Evolutionary conservation across 2,329 filamentous ascomycete species (phyloP), one percentile per base, ranked within the genome.

Genomic region (Ilyonectria destructans): DNA sequence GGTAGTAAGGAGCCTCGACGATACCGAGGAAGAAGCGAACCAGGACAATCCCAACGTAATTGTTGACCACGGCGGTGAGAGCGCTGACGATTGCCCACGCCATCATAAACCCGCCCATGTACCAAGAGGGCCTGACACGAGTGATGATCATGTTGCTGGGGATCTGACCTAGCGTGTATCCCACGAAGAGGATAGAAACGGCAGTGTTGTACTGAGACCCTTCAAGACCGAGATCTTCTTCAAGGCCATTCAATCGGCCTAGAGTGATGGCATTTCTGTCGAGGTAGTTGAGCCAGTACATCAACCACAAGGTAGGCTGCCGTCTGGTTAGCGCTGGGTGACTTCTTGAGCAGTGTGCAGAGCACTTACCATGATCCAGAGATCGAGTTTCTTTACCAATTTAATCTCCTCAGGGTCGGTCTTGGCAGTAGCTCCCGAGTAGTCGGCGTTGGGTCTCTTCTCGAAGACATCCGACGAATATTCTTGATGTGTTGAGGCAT

Each of bases 181-280:
- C 75, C 10, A 75, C 74, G 56, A 77, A 79, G 15, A 78, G 73
- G 29, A 79, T 75, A 1, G 77, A 78, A 1, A 78, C 74, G 33
- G 75, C 77, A 6, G 75, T 77, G 58, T 77, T 73, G 59, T 77
- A 77, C 60, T 77, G 67, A 46, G 45, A 31, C 12, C 82, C 83
- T 0, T 77, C 76, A 57, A 89, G 77, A 4, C 81, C 77, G 2
- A 90, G 75, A 56, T 89, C 87, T 21, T 83, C 80, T 60, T 87
- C 83, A 12, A 90, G 77, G 2, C 86, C 86, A 68, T 87, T 84
- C 26, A 90, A 76, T 49, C 84, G 81, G 9, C 88, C 87, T n/a
- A 86, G 85, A 3, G 88, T 87, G 69, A 89, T 88, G 64, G 89
- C 86, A 61, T 86, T 87, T 19, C 84, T 78, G 67, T 87, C 51